Conservation (phyloP, 2,329 filamentous ascomycete genomes). For the Verticillium nubilum region DNA sequence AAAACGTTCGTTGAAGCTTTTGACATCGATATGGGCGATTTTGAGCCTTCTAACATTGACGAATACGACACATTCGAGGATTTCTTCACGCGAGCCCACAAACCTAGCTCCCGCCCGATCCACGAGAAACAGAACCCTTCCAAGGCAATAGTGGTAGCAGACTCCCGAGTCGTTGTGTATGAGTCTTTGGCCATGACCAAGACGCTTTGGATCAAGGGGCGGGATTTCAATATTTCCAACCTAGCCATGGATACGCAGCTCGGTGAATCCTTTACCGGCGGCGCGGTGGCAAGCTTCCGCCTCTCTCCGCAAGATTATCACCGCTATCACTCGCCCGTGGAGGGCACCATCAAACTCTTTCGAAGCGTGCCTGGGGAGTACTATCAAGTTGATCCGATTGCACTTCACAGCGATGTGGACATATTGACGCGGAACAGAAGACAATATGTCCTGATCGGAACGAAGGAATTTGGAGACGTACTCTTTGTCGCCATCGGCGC, state of each 20-base stretch:
- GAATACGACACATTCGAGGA: conserved; percentile 29
- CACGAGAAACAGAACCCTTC: conserved; percentile 16
- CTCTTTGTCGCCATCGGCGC: conserved; percentile 35
- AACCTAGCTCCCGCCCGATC: conserved; percentile 22
- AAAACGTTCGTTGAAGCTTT: conserved; percentile 28
- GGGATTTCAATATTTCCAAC: conserved; percentile 33
- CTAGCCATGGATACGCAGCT: conserved; percentile 27
- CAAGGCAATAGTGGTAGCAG: conserved; percentile 24
- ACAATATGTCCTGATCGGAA: conserved; percentile 28
- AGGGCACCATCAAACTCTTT: conserved; percentile 28
- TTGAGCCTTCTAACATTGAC: conserved; percentile 25
- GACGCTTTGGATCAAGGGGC: conserved; percentile 36
- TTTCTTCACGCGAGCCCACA: conserved; percentile 30
- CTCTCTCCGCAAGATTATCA: conserved; percentile 39
- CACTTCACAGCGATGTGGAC: conserved; percentile 24
- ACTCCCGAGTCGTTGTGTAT: conserved; percentile 30
- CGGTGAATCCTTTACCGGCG: conserved; percentile 24
- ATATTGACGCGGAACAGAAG: conserved; percentile 31
- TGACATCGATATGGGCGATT: conserved; percentile 30
- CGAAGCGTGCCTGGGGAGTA: conserved; percentile 34
- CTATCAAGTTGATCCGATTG: conserved; percentile 33
- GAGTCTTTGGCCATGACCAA: conserved; percentile 23
- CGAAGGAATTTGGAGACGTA: conserved; percentile 31
- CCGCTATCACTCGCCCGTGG: conserved; percentile 36
- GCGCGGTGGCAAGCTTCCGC: conserved; percentile 32